Evolutionary conservation across 2,329 filamentous ascomycete genomes (phyloP).

Genomic region (Aspergillus pseudoterreus): DNA sequence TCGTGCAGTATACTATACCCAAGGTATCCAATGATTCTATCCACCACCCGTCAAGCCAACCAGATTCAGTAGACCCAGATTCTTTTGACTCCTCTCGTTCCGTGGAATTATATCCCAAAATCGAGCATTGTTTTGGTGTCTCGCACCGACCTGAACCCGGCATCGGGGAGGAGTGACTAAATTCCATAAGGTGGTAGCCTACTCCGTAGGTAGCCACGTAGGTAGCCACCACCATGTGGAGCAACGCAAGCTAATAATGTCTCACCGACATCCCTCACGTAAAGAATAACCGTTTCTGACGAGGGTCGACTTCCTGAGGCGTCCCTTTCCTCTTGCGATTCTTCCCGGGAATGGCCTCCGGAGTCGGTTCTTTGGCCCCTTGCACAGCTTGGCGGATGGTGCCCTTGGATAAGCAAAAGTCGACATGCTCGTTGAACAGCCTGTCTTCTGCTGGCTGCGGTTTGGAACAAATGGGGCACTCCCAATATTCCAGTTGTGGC

Average conservation of each 20-base stretch:
- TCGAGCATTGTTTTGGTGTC: too few species aligned
- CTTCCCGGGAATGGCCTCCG: constrained; percentile 8
- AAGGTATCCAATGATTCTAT: too few species aligned
- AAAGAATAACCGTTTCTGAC: constrained; percentile 35
- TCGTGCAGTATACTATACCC: too few species aligned
- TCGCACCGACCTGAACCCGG: too few species aligned
- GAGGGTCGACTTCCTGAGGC: constrained; percentile 22
- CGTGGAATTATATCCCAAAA: too few species aligned
- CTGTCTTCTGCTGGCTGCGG: constrained; percentile 72
- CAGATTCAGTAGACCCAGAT: too few species aligned
- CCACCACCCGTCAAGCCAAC: too few species aligned
- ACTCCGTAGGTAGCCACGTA: too few species aligned
- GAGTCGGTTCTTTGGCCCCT: constrained; percentile 28
- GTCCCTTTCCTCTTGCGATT: constrained; percentile 34
- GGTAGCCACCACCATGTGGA: too few species aligned
- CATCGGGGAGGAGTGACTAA: too few species aligned
- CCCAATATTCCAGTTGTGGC: constrained; percentile 59
- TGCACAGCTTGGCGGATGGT: constrained; percentile 82
- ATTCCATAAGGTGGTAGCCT: too few species aligned
- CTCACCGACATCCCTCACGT: constrained; percentile 17
- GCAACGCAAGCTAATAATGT: neutral
- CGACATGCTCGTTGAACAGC: constrained; percentile 85
- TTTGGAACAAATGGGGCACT: constrained; percentile 81
- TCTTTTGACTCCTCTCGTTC: too few species aligned
- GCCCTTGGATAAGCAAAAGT: constrained; percentile 79